Conservation (phyloP, 805 yeast genomes). For the Saturnispora bothae region DNA sequence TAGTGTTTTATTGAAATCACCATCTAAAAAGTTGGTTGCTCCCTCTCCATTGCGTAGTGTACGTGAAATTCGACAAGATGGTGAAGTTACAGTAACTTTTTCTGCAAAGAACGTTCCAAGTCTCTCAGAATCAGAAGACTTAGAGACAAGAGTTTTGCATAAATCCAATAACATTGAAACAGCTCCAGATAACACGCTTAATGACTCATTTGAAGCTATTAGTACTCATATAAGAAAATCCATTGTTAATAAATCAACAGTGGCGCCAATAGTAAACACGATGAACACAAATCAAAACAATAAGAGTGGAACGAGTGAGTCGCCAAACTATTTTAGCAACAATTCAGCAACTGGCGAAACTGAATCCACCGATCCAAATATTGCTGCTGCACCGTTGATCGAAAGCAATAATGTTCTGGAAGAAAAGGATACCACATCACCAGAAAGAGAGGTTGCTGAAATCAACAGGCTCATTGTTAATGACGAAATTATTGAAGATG, state of each 20-base stretch:
- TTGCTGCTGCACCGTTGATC: neutral
- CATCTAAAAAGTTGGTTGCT: too few relatives aligned
- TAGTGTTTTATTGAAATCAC: conserved; percentile 17
- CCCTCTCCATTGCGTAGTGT: too few relatives aligned
- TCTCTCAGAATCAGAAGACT: too few relatives aligned
- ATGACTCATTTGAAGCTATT: conserved; percentile 24
- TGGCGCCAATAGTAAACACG: neutral
- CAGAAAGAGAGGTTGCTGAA: conserved; percentile 16
- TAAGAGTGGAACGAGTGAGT: neutral
- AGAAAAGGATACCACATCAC: conserved; percentile 2
- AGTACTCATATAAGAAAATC: conserved; percentile 25
- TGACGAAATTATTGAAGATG: conserved; percentile 12
- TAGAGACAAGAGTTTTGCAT: too few relatives aligned
- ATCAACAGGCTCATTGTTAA: conserved; percentile 8
- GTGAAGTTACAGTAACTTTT: too few relatives aligned
- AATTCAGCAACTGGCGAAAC: conserved; percentile 1
- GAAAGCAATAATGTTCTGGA: neutral
- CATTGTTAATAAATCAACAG: conserved; percentile 17
- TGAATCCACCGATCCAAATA: conserved; percentile 5
- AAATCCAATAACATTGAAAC: neutral
- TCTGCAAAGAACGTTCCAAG: too few relatives aligned
- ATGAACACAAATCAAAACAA: neutral
- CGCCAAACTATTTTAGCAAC: neutral
- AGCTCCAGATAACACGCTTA: conserved; percentile 3
- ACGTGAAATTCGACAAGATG: too few relatives aligned